A percentile compares a stretch with the other conserved stretches of the same genome.
phyloP scores from a whole-genome alignment of 2,329 filamentous ascomycete species.

The Curvularia eragrostidis region DNA sequence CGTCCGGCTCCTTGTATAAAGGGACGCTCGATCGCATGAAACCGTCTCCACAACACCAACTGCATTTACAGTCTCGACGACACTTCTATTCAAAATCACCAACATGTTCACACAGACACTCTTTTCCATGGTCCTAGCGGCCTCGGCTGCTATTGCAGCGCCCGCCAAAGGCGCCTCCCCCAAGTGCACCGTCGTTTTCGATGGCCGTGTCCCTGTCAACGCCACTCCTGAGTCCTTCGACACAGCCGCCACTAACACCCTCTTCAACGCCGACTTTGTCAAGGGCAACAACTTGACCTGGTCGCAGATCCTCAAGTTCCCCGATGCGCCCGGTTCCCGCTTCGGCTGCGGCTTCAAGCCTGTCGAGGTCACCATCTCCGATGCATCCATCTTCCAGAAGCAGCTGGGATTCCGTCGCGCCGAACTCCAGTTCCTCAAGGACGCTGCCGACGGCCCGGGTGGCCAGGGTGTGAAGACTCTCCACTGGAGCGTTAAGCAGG shows the following conservation, averaged over 20 bases:
- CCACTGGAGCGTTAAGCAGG: slow-evolving; percentile 66
- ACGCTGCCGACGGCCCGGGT: slow-evolving; percentile 60
- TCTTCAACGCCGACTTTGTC: slow-evolving; percentile 62
- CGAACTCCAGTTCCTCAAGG: slow-evolving; percentile 61
- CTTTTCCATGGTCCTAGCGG: slow-evolving; percentile 28
- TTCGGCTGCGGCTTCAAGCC: slow-evolving; percentile 57
- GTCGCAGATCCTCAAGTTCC: slow-evolving; percentile 60
- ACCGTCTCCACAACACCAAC: slow-evolving; percentile 4
- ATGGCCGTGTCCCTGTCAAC: slow-evolving; percentile 43
- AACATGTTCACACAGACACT: slow-evolving; percentile 37
- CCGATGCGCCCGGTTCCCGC: slow-evolving; percentile 50
- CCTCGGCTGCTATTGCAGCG: slow-evolving; percentile 36
- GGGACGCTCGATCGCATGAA: slow-evolving; percentile 4
- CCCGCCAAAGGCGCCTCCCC: slow-evolving; percentile 28
- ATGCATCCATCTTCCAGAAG: slow-evolving; percentile 65
- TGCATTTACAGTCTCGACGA: slow-evolving; percentile 13
- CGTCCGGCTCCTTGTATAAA: slow-evolving; percentile 24
- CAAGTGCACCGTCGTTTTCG: slow-evolving; percentile 48
- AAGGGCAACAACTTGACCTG: slow-evolving; percentile 62
- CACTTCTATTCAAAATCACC: slow-evolving; percentile 1
- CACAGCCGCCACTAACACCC: slow-evolving; percentile 41
- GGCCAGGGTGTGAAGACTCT: slow-evolving; percentile 65
- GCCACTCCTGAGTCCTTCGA: slow-evolving; percentile 41
- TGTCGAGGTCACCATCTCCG: slow-evolving; percentile 63
- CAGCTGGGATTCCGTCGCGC: slow-evolving; percentile 68